These are phyloP conservation scores for Yueomyces sp. DNA, from an alignment of 805 yeast genomes.

Conservation along the genomic window DNA sequence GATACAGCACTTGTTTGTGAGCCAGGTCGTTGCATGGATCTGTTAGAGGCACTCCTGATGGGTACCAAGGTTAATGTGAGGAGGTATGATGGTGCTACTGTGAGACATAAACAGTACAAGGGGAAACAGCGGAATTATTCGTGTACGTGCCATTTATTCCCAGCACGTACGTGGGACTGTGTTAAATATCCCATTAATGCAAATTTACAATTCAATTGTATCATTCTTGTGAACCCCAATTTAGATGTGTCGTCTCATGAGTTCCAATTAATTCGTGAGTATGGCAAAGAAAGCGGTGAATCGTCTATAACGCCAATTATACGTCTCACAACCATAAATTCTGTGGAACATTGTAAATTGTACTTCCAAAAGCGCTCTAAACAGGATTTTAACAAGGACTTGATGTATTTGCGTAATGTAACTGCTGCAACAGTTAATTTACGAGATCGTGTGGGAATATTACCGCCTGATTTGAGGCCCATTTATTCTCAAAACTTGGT, in stretches of 20 bases:
- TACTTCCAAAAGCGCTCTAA: constrained; percentile 26
- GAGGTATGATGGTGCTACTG: constrained; percentile 48
- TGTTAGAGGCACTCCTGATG: constrained; percentile 54
- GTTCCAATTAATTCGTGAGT: constrained; percentile 21
- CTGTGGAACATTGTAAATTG: constrained; percentile 69
- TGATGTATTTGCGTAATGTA: constrained; percentile 45
- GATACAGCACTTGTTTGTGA: constrained; percentile 60
- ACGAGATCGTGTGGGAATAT: constrained; percentile 66
- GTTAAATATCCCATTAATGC: constrained; percentile 11
- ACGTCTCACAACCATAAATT: constrained; percentile 60
- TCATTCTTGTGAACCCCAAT: constrained; percentile 52
- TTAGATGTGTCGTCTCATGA: constrained; percentile 29
- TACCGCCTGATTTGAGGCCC: constrained; percentile 71
- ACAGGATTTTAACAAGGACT: constrained; percentile 10
- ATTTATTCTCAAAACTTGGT: constrained; percentile 53
- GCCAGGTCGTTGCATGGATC: constrained; percentile 56
- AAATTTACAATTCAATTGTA: constrained; percentile 34
- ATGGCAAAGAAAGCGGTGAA: constrained; percentile 17
- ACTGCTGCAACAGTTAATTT: constrained; percentile 75
- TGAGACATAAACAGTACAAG: constrained; percentile 32
- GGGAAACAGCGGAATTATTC: constrained; percentile 16
- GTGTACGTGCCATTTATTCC: constrained; percentile 32
- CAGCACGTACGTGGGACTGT: constrained; percentile 21
- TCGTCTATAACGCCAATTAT: constrained; percentile 38
- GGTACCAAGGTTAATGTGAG: constrained; percentile 46